These are phyloP conservation scores for Manihot esculenta DNA, from an alignment of 441 rosid genomes.

Conservation along the genomic window DNA sequence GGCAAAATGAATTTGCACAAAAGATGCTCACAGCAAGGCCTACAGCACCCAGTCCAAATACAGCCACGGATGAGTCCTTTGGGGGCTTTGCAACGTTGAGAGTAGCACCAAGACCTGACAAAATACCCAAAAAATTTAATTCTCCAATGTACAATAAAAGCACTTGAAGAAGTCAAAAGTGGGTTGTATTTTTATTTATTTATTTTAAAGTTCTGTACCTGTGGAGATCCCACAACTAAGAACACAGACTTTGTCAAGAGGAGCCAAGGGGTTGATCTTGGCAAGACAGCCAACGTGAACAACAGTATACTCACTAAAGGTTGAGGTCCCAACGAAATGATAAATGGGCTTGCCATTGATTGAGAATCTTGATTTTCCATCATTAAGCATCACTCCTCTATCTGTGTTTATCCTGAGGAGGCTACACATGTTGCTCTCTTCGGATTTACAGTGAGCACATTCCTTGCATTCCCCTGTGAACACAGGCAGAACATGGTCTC, in stretches of 20 bases:
- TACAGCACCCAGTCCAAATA: slow-evolving; percentile 27
- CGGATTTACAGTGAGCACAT: slow-evolving; percentile 49
- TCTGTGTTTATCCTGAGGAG: slow-evolving; percentile 54
- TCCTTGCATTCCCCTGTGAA: slow-evolving; percentile 61
- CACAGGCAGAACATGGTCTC: slow-evolving; percentile 60
- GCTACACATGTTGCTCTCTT: slow-evolving; percentile 57
- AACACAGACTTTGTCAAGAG: slow-evolving; percentile 49
- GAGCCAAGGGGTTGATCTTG: slow-evolving; percentile 51
- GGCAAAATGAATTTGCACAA: too few relatives aligned
- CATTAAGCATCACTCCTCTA: slow-evolving; percentile 43
- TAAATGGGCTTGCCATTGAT: slow-evolving; percentile 41
- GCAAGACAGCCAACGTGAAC: slow-evolving; percentile 50
- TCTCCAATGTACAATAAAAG: not conserved
- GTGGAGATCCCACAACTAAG: slow-evolving; percentile 57
- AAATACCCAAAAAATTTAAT: not conserved
- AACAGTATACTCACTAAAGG: slow-evolving; percentile 52
- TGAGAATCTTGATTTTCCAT: slow-evolving; percentile 46
- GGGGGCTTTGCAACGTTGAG: slow-evolving; percentile 23
- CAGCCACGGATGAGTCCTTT: slow-evolving; percentile 24
- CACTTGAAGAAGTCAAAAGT: not conserved
- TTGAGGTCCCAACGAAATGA: slow-evolving; percentile 50
- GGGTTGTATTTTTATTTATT: not conserved
- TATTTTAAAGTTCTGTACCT: slow-evolving; percentile 22
- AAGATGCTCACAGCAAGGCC: slow-evolving; percentile 20
- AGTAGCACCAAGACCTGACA: slow-evolving; percentile 22